phyloP scores from a whole-genome alignment of 495 filamentous ascomycete species.

The Schizothecium vesticola region DNA sequence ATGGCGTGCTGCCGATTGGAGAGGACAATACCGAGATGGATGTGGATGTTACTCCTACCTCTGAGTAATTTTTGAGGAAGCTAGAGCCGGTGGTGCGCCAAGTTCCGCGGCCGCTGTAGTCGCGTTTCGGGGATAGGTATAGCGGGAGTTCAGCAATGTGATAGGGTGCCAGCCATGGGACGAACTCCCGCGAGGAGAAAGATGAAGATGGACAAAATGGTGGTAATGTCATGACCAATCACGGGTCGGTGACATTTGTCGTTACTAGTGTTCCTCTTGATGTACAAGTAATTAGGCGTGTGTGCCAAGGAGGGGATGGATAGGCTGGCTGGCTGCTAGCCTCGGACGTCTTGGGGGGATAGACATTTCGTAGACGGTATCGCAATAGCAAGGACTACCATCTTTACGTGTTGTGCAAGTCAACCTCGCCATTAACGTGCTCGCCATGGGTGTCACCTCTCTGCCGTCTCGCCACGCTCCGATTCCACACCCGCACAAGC shows the following conservation, averaged over 20 bases:
- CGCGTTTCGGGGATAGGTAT: neutral
- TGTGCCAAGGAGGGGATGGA: neutral
- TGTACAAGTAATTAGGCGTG: neutral
- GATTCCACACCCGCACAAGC: neutral
- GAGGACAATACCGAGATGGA: constrained; percentile 28
- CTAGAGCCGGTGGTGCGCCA: neutral
- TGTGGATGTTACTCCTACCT: constrained; percentile 10
- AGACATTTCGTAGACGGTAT: neutral
- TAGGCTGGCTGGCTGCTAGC: neutral
- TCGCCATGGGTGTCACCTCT: neutral
- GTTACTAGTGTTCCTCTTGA: neutral
- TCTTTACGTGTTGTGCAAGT: neutral
- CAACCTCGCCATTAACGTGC: neutral
- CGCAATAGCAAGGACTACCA: neutral
- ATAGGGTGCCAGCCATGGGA: neutral
- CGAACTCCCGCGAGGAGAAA: neutral
- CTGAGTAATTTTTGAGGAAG: neutral
- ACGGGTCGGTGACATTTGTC: neutral
- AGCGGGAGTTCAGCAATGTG: neutral
- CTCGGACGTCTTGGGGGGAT: neutral
- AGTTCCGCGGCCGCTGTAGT: neutral
- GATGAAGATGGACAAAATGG: neutral
- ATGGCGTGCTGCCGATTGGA: constrained; percentile 32
- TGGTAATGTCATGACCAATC: neutral
- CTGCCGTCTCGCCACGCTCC: neutral